Percentiles rank a stretch among this genome's conserved stretches.
Conservation (phyloP, 768 basidiomycete genomes). For the Pulveroboletus sp. region DNA sequence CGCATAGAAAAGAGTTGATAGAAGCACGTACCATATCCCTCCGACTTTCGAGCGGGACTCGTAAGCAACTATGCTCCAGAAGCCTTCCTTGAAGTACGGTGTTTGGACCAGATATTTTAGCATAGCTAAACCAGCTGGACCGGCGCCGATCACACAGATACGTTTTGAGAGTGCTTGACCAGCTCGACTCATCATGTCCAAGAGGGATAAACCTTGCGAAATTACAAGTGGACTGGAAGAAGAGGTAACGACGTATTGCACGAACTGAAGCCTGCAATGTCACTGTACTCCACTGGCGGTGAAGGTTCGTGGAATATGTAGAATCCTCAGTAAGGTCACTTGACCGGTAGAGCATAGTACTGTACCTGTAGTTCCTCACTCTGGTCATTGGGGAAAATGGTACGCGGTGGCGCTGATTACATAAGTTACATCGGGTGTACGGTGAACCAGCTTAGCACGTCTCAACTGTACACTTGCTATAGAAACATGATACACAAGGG, state of each 20-base stretch:
- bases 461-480: too few species aligned
- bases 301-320: too few species aligned
- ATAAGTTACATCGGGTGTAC: too few species aligned
- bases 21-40: slow-evolving; percentile 62
- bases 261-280: background rate
- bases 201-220: background rate
- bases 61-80: slow-evolving; percentile 62
- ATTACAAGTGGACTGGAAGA: background rate
- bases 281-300: background rate
- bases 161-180: slow-evolving; percentile 24
- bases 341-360: too few species aligned
- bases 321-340: too few species aligned
- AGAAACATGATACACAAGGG: too few species aligned
- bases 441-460: too few species aligned
- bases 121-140: slow-evolving; percentile 67
- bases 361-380: too few species aligned
- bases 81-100: slow-evolving; percentile 47
- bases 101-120: slow-evolving; percentile 62
- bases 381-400: too few species aligned
- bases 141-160: slow-evolving; percentile 73
- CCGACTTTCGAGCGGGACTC: slow-evolving; percentile 66
- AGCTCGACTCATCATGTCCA: slow-evolving; percentile 4
- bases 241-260: background rate
- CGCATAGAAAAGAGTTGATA: background rate
- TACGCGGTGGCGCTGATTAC: too few species aligned